Evolutionary conservation across 2,329 filamentous ascomycete genomes (phyloP), one percentile per base, ranked within the genome.

Genomic region (Furcasterigmium sp.): DNA sequence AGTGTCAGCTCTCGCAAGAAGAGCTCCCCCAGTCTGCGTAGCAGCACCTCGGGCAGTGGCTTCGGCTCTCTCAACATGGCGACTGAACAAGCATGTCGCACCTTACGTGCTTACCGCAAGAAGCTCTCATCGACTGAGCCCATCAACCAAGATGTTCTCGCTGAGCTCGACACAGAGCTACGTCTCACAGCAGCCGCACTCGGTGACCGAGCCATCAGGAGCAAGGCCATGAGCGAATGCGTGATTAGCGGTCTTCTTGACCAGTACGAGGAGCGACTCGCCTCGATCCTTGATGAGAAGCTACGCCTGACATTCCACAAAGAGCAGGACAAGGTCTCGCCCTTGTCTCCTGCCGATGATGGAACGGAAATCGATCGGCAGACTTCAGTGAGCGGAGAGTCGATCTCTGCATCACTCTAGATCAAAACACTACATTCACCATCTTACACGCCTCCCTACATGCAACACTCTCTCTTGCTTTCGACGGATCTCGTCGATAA

Each of bases 251-350:
- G 81, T 39, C 64, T 90, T 36, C 66, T 91, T 8, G 86, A 89
- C 51, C 80, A 87, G 62, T 89, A 89, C 55, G 87, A 84, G 3
- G 84, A 88, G 55, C 74, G 81, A 46, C 67, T 91, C 38, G 79
- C 88, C 6, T 78, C 72, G 37, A 72, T 89, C 61, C 70, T 91
- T 36, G 85, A 90, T 50, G 82, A 88, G 60, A 86, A 85, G 59
- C 71, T 89, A 40, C 67, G 73, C 37, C 61, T 81, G 26, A 70
- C 57, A 9, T 65, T 53, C 57, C 64, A 26, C 54, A 58, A 28
- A 56, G 54, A 44, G 56, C 62, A 45, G 51, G 54, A 42, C 60
- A 59, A 18, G 52, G 51, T 15, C n/a, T 17, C 15, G 32, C 15
- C n/a, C 15, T n/a, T 17, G n/a, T 35, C 32, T 4, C 32, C 32